Evolutionary conservation across 306 rosid genomes (phyloP).

Genomic region (Acacia crassicarpa): DNA sequence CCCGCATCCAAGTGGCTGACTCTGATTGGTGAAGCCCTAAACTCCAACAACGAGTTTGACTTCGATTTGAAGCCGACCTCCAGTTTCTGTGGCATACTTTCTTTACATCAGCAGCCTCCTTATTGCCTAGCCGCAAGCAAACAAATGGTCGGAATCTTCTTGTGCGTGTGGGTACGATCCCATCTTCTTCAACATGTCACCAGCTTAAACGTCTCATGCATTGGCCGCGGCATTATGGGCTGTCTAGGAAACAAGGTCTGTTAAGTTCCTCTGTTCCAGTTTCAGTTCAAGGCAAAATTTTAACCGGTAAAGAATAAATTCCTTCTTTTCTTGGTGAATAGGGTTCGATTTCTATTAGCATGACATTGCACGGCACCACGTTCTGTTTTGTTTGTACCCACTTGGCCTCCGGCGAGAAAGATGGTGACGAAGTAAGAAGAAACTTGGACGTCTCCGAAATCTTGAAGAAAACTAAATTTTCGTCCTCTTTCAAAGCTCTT

Average conservation of each 20-base stretch:
- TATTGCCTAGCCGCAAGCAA: slow-evolving; percentile 72
- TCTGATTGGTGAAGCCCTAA: slow-evolving; percentile 61
- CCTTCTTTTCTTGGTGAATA: slow-evolving; percentile 26
- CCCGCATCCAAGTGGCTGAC: slow-evolving; percentile 79
- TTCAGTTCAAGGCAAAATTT: neutral
- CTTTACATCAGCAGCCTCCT: slow-evolving; percentile 27
- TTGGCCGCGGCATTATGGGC: slow-evolving; percentile 94
- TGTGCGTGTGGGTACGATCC: slow-evolving; percentile 71
- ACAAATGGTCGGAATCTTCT: slow-evolving; percentile 94
- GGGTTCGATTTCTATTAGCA: slow-evolving; percentile 92
- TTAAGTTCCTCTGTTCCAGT: neutral
- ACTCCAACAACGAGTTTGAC: slow-evolving; percentile 24
- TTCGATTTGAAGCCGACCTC: slow-evolving; percentile 32
- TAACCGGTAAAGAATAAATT: neutral
- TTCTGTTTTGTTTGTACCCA: slow-evolving; percentile 95
- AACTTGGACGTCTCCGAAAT: slow-evolving; percentile 78
- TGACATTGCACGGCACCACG: slow-evolving; percentile 61
- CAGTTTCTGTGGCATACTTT: slow-evolving; percentile 53
- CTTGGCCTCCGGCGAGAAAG: slow-evolving; percentile 87
- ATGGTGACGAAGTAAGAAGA: slow-evolving; percentile 74
- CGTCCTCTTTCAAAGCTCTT: slow-evolving; percentile 38
- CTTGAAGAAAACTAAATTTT: slow-evolving; percentile 74
- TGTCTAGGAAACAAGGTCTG: slow-evolving; percentile 93
- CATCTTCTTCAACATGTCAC: slow-evolving; percentile 48
- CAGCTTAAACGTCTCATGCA: slow-evolving; percentile 61